A percentile compares a stretch with the other conserved stretches of the same genome.
Conservation (phyloP, 108 stramenopile species). For the Nitzschia sp. region DNA sequence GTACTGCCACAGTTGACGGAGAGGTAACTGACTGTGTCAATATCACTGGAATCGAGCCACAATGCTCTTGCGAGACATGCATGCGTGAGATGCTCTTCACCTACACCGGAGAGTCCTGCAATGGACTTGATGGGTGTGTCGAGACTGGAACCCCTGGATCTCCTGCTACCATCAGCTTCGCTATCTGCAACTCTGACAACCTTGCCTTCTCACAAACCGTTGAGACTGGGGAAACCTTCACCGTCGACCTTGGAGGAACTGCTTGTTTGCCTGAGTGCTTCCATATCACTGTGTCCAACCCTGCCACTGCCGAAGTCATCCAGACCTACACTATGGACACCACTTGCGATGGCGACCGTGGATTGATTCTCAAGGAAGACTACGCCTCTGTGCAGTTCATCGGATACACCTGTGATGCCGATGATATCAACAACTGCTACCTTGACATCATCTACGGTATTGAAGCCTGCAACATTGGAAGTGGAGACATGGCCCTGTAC, state of each 20-base stretch:
- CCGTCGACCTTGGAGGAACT: conserved; percentile 1
- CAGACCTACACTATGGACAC: conserved; percentile 25
- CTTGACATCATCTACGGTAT: conserved; percentile 13
- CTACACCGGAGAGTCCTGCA: conserved; percentile 28
- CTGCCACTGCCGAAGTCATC: not conserved
- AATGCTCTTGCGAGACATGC: conserved; percentile 26
- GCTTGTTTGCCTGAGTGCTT: conserved; percentile 21
- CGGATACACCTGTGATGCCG: conserved; percentile 28
- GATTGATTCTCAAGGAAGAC: conserved; percentile 11
- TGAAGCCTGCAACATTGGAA: conserved; percentile 20
- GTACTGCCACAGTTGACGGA: conserved; percentile 6
- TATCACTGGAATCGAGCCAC: conserved; percentile 16
- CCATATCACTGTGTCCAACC: conserved; percentile 3
- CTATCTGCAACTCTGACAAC: not conserved
- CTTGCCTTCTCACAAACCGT: conserved; percentile 3
- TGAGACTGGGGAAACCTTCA: conserved; percentile 5
- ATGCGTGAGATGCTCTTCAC: conserved; percentile 23
- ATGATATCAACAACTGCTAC: conserved; percentile 25
- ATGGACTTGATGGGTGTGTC: conserved; percentile 1
- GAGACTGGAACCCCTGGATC: conserved; percentile 13
- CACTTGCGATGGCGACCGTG: conserved; percentile 26
- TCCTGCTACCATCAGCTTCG: conserved; percentile 19
- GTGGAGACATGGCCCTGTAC: conserved; percentile 8
- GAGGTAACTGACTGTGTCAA: conserved; percentile 9
- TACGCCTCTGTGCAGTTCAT: conserved; percentile 25